phyloP scores from a whole-genome alignment of 805 yeast genomes.

The Kuraishia hungarica region DNA sequence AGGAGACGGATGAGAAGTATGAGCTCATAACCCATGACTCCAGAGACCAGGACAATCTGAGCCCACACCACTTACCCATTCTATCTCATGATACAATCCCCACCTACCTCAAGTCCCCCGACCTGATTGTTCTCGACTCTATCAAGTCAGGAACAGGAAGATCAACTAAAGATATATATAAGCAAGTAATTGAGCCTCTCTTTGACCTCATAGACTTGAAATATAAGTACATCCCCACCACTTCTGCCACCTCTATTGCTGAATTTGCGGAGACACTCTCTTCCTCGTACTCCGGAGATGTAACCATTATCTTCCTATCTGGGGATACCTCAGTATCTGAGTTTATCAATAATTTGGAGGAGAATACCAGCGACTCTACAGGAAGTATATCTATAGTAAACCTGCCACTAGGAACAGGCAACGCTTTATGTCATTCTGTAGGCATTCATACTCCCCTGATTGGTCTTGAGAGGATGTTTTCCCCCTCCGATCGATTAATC shows the following conservation, averaged over 20 bases:
- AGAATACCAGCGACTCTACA: not conserved
- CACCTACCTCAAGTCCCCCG: not conserved
- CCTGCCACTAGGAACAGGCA: conserved; percentile 83
- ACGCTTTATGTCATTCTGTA: conserved; percentile 63
- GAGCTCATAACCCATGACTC: not conserved
- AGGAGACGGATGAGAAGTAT: conserved; percentile 3
- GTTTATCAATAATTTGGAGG: conserved; percentile 45
- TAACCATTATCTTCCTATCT: conserved; percentile 55
- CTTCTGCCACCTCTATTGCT: conserved; percentile 25
- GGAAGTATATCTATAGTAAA: conserved; percentile 18
- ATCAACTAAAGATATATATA: conserved; percentile 26
- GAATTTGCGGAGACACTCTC: conserved; percentile 28
- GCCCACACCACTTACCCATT: too few relatives aligned
- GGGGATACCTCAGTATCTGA: conserved; percentile 87
- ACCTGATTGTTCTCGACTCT: conserved; percentile 34
- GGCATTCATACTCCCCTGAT: conserved; percentile 26
- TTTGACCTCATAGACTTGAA: conserved; percentile 26
- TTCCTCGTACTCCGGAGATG: conserved; percentile 4
- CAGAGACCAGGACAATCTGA: not conserved
- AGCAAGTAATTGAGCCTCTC: conserved; percentile 36
- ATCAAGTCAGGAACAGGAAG: conserved; percentile 39
- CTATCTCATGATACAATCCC: not conserved
- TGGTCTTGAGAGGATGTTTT: conserved; percentile 28
- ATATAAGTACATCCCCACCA: conserved; percentile 36
- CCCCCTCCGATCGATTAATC: conserved; percentile 9